phyloP scores from a whole-genome alignment of 352 stramenopile species.

The Phytophthora foliorum region DNA sequence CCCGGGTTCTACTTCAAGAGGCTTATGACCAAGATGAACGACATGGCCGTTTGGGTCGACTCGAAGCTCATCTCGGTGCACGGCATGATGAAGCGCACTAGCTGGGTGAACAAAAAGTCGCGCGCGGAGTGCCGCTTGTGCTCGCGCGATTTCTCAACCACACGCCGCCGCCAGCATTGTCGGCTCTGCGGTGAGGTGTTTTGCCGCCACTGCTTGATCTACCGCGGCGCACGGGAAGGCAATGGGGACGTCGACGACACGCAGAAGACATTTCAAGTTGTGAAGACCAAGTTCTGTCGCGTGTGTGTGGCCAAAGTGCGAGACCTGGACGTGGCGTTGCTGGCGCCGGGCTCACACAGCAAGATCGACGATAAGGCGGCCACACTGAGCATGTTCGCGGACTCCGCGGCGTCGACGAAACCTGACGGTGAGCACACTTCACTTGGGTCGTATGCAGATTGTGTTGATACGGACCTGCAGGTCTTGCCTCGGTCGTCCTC shows the following conservation, averaged over 20 bases:
- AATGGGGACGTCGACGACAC: constrained; percentile 19
- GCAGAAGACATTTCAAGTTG: constrained; percentile 42
- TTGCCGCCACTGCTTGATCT: constrained; percentile 68
- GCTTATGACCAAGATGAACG: constrained; percentile 57
- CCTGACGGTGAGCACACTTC: constrained; percentile 33
- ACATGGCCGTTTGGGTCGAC: constrained; percentile 65
- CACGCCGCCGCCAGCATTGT: constrained; percentile 75
- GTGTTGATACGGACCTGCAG: constrained; percentile 12
- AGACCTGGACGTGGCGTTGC: constrained; percentile 37
- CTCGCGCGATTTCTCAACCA: constrained; percentile 59
- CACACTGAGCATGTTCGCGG: constrained; percentile 18
- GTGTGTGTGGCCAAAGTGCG: constrained; percentile 61
- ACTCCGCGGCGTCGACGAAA: constrained; percentile 34
- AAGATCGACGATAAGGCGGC: constrained; percentile 18
- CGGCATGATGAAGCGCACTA: constrained; percentile 45
- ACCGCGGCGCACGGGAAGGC: constrained; percentile 41
- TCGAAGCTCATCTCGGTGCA: constrained; percentile 60
- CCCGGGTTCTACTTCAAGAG: constrained; percentile 47
- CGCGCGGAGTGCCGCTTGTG: constrained; percentile 66
- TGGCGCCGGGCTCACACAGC: constrained; percentile 18
- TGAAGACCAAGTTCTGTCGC: constrained; percentile 72
- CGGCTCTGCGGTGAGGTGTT: constrained; percentile 82
- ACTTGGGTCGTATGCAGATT: constrained; percentile 16
- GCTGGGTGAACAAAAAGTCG: constrained; percentile 62
- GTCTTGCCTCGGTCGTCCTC: constrained; percentile 28